Evolutionary conservation across 1,139 yeast species (phyloP).

Genomic region (Casaregolazyma suthepensis): DNA sequence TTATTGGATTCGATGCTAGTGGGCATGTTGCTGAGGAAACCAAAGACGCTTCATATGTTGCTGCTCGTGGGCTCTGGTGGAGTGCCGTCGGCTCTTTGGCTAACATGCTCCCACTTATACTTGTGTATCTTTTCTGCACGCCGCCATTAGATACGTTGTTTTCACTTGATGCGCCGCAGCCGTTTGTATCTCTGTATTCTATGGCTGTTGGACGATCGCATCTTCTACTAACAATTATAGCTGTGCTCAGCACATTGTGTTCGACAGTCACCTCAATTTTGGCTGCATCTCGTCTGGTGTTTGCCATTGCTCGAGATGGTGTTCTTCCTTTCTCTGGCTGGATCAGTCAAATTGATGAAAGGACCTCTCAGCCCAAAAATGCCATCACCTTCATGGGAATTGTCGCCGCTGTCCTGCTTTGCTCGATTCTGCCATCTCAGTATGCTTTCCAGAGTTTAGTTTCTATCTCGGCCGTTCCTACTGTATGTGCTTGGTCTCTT

Average conservation of each 20-base stretch:
- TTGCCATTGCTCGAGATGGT: slow-evolving; percentile 28
- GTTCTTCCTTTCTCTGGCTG: slow-evolving; percentile 27
- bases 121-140: slow-evolving; percentile 44
- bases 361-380: slow-evolving; percentile 22
- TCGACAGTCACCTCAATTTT: slow-evolving; percentile 23
- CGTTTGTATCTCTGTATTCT: slow-evolving; percentile 24
- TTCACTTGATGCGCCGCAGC: slow-evolving; percentile 24
- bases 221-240: slow-evolving; percentile 22
- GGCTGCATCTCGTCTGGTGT: slow-evolving; percentile 27
- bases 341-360: slow-evolving; percentile 21
- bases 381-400: slow-evolving; percentile 24
- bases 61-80: slow-evolving; percentile 52
- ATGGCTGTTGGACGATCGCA: slow-evolving; percentile 27
- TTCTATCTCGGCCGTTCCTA: slow-evolving; percentile 26
- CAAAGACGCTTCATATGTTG: slow-evolving; percentile 48
- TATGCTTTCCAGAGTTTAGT: slow-evolving; percentile 26
- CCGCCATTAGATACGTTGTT: slow-evolving; percentile 40
- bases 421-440: slow-evolving; percentile 24
- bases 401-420: slow-evolving; percentile 22
- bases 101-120: slow-evolving; percentile 45
- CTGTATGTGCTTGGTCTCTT: slow-evolving; percentile 24
- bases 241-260: slow-evolving; percentile 18
- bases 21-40: slow-evolving; percentile 67
- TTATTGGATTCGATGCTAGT: slow-evolving; percentile 53
- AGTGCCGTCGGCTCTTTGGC: slow-evolving; percentile 50